These are phyloP conservation scores for Naegleria gruberi DNA, from an alignment of 208 protist genomes.

Conservation along the genomic window DNA sequence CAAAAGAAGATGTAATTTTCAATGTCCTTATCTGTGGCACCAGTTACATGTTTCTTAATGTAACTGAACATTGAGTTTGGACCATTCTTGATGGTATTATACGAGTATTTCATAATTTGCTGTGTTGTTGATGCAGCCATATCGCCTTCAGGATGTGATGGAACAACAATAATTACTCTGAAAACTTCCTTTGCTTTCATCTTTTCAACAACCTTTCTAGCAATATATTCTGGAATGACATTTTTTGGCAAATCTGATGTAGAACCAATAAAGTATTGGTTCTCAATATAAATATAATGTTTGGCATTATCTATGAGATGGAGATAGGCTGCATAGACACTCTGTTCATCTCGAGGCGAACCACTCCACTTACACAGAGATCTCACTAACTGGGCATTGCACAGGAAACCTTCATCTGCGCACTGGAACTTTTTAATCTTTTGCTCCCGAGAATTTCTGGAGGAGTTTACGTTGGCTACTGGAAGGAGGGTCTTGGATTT, in stretches of 20 bases:
- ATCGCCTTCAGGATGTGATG: constrained; percentile 26
- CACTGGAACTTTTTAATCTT: background rate
- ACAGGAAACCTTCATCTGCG: background rate
- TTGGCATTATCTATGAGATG: constrained; percentile 9
- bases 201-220: constrained; percentile 23
- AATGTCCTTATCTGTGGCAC: background rate
- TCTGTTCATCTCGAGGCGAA: background rate
- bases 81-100: background rate
- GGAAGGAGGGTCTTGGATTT: background rate
- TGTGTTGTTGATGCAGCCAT: background rate
- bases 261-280: constrained; percentile 34
- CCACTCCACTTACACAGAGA: constrained; percentile 24
- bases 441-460: background rate
- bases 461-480: background rate
- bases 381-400: background rate
- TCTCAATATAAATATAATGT: constrained; percentile 36
- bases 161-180: constrained; percentile 26
- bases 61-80: background rate
- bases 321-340: constrained; percentile 24
- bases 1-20: constrained; percentile 26
- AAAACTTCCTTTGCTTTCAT: constrained; percentile 23
- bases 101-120: background rate
- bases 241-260: constrained; percentile 8
- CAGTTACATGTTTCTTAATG: background rate
- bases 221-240: background rate